Percentiles rank a stretch among this genome's conserved stretches.
Evolutionary conservation across 2,329 filamentous ascomycete species (phyloP).

Genomic region (Venturiaceae sp.): DNA sequence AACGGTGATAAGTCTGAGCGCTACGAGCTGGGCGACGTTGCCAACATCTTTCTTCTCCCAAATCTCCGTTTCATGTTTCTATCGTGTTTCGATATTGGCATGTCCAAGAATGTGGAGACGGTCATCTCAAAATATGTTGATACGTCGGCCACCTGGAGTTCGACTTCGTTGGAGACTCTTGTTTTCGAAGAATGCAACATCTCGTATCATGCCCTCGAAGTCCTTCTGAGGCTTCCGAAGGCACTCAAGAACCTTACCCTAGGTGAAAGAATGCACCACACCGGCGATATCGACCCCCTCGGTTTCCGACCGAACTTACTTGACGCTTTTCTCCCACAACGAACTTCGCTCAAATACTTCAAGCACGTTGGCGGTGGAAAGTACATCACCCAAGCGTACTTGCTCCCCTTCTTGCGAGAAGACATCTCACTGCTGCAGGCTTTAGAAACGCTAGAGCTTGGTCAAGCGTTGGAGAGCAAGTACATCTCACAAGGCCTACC

Average conservation of each 20-base stretch:
- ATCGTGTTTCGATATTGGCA: not conserved
- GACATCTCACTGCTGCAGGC: not conserved
- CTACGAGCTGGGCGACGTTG: not conserved
- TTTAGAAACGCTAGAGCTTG: not conserved
- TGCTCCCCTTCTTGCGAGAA: not conserved
- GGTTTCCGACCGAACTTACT: not conserved
- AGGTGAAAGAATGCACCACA: not conserved
- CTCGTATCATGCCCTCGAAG: not conserved
- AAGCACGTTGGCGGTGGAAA: not conserved
- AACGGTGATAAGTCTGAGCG: not conserved
- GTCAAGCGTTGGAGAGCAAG: not conserved
- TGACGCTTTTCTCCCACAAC: not conserved
- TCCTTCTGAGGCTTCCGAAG: not conserved
- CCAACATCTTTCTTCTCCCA: not conserved
- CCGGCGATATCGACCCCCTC: not conserved
- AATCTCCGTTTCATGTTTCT: not conserved
- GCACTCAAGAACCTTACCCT: not conserved
- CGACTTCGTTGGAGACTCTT: not conserved
- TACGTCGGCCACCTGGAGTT: not conserved
- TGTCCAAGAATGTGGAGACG: not conserved
- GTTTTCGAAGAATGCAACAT: slow-evolving; percentile 7
- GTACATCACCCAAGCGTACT: not conserved
- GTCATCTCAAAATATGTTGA: not conserved
- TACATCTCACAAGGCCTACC: not conserved
- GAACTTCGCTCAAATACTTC: not conserved